These are phyloP conservation scores for Populus alba DNA, from an alignment of 345 rosid species.

Conservation along the genomic window DNA sequence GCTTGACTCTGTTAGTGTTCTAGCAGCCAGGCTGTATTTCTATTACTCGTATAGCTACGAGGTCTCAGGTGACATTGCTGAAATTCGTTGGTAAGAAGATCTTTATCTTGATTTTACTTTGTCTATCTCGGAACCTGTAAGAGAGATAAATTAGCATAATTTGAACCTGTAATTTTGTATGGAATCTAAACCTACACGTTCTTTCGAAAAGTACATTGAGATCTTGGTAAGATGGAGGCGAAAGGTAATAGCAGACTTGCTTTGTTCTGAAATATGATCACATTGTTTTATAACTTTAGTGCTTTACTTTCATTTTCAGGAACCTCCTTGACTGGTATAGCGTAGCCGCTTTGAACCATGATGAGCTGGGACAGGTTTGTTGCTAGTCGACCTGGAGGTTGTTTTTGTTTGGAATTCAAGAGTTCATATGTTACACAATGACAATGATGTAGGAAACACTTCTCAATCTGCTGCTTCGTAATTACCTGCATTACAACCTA, in stretches of 20 bases:
- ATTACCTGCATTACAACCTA: constrained; percentile 73
- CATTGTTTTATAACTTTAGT: background rate
- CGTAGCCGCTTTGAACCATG: constrained; percentile 73
- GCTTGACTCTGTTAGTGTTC: constrained; percentile 42
- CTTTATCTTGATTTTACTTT: background rate
- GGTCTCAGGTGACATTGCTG: constrained; percentile 70
- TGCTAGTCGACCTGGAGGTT: background rate
- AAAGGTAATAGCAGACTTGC: background rate
- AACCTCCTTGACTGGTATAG: constrained; percentile 70
- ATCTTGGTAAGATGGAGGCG: background rate
- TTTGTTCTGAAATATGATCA: background rate
- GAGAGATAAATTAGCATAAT: too few relatives aligned
- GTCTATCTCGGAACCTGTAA: background rate
- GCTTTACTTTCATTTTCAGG: constrained; percentile 29
- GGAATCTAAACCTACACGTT: too few relatives aligned
- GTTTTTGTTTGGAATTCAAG: background rate
- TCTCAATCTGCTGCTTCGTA: constrained; percentile 70
- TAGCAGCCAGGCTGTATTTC: constrained; percentile 72
- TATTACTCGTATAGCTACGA: constrained; percentile 78
- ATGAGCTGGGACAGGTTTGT: constrained; percentile 78
- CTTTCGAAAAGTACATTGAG: background rate
- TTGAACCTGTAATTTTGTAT: background rate
- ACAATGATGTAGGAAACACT: constrained; percentile 70
- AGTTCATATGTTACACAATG: background rate
- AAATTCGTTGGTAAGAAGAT: constrained; percentile 57